Evolutionary conservation across 495 filamentous ascomycete species (phyloP).

Genomic region (Penicillium alfredii): DNA sequence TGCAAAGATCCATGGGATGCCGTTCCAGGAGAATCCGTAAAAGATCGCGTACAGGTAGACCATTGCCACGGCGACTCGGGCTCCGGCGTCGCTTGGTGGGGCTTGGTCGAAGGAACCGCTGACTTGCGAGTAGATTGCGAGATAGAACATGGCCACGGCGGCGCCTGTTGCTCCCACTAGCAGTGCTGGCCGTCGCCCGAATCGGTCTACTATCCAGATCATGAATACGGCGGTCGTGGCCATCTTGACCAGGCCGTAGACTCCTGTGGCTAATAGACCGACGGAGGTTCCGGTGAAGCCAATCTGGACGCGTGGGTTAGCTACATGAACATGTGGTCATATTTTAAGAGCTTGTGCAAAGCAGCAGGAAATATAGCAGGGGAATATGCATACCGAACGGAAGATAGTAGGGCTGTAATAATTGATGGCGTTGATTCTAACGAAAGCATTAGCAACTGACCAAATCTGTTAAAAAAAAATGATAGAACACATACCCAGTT

Average conservation of each 20-base stretch:
- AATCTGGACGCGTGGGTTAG: no score
- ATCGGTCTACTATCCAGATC: not conserved
- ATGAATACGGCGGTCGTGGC: not conserved
- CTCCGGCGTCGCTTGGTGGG: constrained; percentile 25
- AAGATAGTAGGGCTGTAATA: not conserved
- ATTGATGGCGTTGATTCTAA: no score
- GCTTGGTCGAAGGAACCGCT: constrained; percentile 30
- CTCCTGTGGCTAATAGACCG: not conserved
- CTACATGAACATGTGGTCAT: no score
- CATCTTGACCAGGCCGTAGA: not conserved
- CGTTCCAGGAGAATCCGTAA: constrained; percentile 45
- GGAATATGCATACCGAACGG: not conserved
- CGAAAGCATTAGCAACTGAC: no score
- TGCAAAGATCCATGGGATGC: no score
- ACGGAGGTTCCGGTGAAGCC: not conserved
- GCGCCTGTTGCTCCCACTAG: constrained; percentile 6
- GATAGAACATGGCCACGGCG: constrained; percentile 57
- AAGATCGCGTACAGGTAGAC: constrained; percentile 63
- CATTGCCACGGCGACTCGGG: constrained; percentile 51
- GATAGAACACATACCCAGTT: no score
- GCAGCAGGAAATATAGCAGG: no score
- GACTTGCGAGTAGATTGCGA: constrained; percentile 39
- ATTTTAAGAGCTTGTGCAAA: no score
- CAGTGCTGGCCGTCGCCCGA: not conserved
- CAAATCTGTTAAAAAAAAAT: no score